These are phyloP conservation scores for Rubroboletus pulcherrimus DNA, from an alignment of 768 basidiomycete species.

Conservation along the genomic window DNA sequence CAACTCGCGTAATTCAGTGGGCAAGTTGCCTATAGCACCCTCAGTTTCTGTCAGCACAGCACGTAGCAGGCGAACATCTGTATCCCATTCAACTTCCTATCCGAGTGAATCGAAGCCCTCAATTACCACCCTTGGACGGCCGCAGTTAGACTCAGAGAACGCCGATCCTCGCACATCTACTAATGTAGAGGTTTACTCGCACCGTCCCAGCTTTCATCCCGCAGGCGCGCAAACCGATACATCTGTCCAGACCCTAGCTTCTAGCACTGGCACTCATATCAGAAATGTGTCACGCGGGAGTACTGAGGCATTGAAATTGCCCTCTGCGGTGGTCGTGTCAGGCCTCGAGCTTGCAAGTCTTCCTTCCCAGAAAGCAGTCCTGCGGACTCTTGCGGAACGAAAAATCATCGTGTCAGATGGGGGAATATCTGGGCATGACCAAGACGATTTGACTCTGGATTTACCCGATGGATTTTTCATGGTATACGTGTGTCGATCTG, in stretches of 20 bases:
- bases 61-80: slow-evolving; percentile 25
- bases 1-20: slow-evolving; percentile 18
- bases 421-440: slow-evolving; percentile 16
- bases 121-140: slow-evolving; percentile 6
- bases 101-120: slow-evolving; percentile 19
- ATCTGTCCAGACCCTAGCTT: slow-evolving; percentile 12
- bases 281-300: slow-evolving; percentile 15
- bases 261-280: slow-evolving; percentile 7
- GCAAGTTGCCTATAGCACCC: slow-evolving; percentile 15
- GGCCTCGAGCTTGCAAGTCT: slow-evolving; percentile 62
- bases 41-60: slow-evolving; percentile 19
- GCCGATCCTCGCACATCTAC: slow-evolving; percentile 1
- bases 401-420: slow-evolving; percentile 41
- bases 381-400: slow-evolving; percentile 48
- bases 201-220: slow-evolving; percentile 10
- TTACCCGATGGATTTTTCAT: slow-evolving; percentile 64
- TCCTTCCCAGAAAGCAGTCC: slow-evolving; percentile 55
- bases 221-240: slow-evolving; percentile 13
- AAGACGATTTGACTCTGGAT: slow-evolving; percentile 30
- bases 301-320: slow-evolving; percentile 33
- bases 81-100: slow-evolving; percentile 21
- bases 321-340: slow-evolving; percentile 62
- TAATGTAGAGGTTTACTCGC: not conserved
- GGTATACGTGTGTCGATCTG: slow-evolving; percentile 67
- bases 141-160: slow-evolving; percentile 16